These are phyloP conservation scores for Penicillium psychrofluorescens DNA, from an alignment of 495 filamentous ascomycete species.

Conservation along the genomic window DNA sequence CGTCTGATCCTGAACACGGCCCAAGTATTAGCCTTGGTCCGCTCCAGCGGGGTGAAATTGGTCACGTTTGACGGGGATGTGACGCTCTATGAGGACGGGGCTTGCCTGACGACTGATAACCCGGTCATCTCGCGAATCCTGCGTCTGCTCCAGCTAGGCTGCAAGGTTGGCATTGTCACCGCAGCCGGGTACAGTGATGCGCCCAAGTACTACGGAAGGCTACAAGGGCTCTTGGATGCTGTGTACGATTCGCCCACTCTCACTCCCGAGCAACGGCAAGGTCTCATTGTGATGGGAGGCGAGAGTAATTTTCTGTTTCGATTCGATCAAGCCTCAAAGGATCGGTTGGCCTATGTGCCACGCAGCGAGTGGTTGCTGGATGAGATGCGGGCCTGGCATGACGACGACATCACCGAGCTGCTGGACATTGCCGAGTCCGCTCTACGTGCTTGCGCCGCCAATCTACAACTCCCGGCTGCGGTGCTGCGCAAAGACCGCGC, in stretches of 20 bases:
- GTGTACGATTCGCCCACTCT: slow-evolving; percentile 57
- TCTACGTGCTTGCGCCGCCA: slow-evolving; percentile 67
- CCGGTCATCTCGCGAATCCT: slow-evolving; percentile 76
- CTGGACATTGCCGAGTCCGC: slow-evolving; percentile 83
- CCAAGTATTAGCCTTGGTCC: slow-evolving; percentile 79
- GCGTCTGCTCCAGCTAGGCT: slow-evolving; percentile 49
- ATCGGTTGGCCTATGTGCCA: slow-evolving; percentile 50
- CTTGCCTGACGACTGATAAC: slow-evolving; percentile 63
- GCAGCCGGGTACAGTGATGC: slow-evolving; percentile 93
- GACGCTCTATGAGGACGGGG: slow-evolving; percentile 90
- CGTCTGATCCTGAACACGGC: slow-evolving; percentile 89
- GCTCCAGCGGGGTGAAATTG: slow-evolving; percentile 54
- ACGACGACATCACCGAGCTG: slow-evolving; percentile 66
- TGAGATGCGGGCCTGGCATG: slow-evolving; percentile 81
- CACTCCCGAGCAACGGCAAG: slow-evolving; percentile 56
- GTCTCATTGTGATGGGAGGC: slow-evolving; percentile 85
- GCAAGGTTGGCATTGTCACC: slow-evolving; percentile 89
- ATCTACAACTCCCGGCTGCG: slow-evolving; percentile 66
- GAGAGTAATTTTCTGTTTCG: slow-evolving; percentile 85
- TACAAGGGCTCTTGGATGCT: slow-evolving; percentile 78
- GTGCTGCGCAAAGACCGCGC: slow-evolving; percentile 88
- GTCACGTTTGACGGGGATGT: slow-evolving; percentile 98
- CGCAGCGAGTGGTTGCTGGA: slow-evolving; percentile 71
- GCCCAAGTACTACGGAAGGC: slow-evolving; percentile 70
- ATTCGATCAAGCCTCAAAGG: slow-evolving; percentile 41